Conservation (phyloP, 2,329 filamentous ascomycete genomes). For the Pseudovirgaria hyperparasitica region DNA sequence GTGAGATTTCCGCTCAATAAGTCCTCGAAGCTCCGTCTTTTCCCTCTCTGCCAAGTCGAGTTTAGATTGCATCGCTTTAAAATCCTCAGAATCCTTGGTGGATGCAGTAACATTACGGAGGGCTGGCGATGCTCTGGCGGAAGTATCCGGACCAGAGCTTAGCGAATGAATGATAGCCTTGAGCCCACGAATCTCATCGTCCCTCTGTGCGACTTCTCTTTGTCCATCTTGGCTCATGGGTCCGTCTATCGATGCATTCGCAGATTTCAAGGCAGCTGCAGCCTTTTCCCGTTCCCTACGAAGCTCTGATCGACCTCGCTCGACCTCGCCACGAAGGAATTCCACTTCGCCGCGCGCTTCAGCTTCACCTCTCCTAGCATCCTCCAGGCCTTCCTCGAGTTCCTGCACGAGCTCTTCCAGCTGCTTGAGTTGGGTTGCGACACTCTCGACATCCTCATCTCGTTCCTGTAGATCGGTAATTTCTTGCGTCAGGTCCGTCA, state of each 20-base stretch:
- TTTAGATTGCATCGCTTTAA: slow-evolving; percentile 44
- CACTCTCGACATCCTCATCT: slow-evolving; percentile 79
- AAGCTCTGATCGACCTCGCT: slow-evolving; percentile 77
- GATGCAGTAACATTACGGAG: slow-evolving; percentile 13
- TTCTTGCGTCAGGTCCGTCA: slow-evolving; percentile 74
- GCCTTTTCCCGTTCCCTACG: slow-evolving; percentile 79
- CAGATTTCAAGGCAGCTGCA: slow-evolving; percentile 45
- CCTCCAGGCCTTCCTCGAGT: slow-evolving; percentile 90
- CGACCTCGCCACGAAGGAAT: slow-evolving; percentile 87
- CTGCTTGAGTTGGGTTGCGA: slow-evolving; percentile 85
- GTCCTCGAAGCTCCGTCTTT: slow-evolving; percentile 61
- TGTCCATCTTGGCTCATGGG: slow-evolving; percentile 29
- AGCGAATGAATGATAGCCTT: slow-evolving; percentile 97
- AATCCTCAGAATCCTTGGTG: slow-evolving; percentile 28
- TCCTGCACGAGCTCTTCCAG: slow-evolving; percentile 94
- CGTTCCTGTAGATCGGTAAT: slow-evolving; percentile 70
- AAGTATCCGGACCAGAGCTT: slow-evolving; percentile 54
- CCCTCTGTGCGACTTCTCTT: slow-evolving; percentile 82
- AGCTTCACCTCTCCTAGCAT: slow-evolving; percentile 84
- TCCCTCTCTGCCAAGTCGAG: slow-evolving; percentile 67
- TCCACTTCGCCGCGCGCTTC: slow-evolving; percentile 94
- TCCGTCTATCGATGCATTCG: slow-evolving; percentile 32
- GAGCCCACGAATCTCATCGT: slow-evolving; percentile 91
- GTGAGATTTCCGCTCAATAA: slow-evolving; percentile 57
- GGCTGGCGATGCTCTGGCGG: slow-evolving; percentile 6